Base-by-base conservation (phyloP, 1,284 basidiomycete species). In the Malassezia vespertilionis region DNA sequence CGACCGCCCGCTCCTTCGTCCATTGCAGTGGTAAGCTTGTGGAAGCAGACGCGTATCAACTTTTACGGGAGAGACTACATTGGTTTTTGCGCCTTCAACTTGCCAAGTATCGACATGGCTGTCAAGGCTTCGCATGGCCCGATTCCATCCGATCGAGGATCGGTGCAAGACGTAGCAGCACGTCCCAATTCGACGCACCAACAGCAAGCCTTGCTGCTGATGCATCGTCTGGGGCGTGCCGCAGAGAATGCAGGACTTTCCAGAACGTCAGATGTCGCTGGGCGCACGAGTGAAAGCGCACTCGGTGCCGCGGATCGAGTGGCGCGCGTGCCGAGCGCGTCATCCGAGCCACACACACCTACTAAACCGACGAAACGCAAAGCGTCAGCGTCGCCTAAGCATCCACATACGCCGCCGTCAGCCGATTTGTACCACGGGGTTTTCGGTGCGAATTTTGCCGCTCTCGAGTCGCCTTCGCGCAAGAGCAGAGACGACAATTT, bases 171-270 rank as follows among this genome's bases (percentile, higher is more conserved):
- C 24, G 30, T 39, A 26, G 37, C 37, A 12, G 26, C 28, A 11
- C 24, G 11, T 8, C 12, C 8, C 8, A 20, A 21, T 12, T 28
- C 37, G 15, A 27, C 17, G 37, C 28, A 10, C 23, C 5, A 26
- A 10, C 27, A 40, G 36, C 38, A 36, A 27, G 48, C 48, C 6
- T 28, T 40, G 20, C 42, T 21, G n/a, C 31, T 51, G 4, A 26
- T 37, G 11, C 14, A 21, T n/a, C 48, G 42, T 15, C 31, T 51
- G 7, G 22, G 22, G 15, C 27, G 35, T 12, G 48, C 48, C 8
- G 42, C 48, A 5, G 24, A 35, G 11, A 28, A 45, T 11, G 43
- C 43, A 12, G 43, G 48, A 2, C 48, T 51, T 4, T 24, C 48
- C 2, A 22, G 26, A 5, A 8, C 17, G n/a, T n/a, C 15, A 12